Percentiles rank a stretch among this genome's conserved stretches.
phyloP scores from a whole-genome alignment of 192 early-diverging fungal species.

The Rhizophagus prolifer region DNA sequence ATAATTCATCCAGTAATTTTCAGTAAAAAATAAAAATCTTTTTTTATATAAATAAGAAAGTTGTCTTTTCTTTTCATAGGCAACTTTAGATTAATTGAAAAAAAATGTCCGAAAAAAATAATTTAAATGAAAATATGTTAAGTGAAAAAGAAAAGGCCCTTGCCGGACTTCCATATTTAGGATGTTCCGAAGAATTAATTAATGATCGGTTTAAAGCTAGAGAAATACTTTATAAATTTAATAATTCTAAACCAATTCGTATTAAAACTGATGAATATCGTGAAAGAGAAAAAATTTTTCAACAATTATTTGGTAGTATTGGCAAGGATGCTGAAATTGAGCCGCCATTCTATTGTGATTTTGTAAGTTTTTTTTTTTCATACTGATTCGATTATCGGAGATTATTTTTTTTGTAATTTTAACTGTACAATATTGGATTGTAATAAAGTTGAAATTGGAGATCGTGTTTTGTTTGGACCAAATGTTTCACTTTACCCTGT shows the following conservation, averaged over 20 bases:
- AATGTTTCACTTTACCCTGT: conserved; percentile 75
- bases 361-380: no score
- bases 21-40: no score
- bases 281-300: not conserved
- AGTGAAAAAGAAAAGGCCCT: conserved; percentile 24
- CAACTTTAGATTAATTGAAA: no score
- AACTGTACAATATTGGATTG: conserved; percentile 76
- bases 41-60: no score
- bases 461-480: conserved; percentile 73
- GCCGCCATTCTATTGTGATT: conserved; percentile 73
- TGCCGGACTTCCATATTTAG: conserved; percentile 14
- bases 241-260: conserved; percentile 9
- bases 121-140: not conserved
- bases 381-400: no score
- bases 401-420: conserved; percentile 76
- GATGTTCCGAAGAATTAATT: not conserved
- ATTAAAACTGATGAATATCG: not conserved
- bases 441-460: conserved; percentile 69
- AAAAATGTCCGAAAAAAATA: not conserved
- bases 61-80: no score
- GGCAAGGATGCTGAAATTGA: conserved; percentile 62
- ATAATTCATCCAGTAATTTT: no score
- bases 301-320: conserved; percentile 44
- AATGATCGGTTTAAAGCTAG: conserved; percentile 1
- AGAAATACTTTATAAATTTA: conserved; percentile 16